Evolutionary conservation across 371 early-diverging fungal genomes (phyloP), one percentile per base, ranked within the genome.

Genomic region (Syncephalastrum monosporum): DNA sequence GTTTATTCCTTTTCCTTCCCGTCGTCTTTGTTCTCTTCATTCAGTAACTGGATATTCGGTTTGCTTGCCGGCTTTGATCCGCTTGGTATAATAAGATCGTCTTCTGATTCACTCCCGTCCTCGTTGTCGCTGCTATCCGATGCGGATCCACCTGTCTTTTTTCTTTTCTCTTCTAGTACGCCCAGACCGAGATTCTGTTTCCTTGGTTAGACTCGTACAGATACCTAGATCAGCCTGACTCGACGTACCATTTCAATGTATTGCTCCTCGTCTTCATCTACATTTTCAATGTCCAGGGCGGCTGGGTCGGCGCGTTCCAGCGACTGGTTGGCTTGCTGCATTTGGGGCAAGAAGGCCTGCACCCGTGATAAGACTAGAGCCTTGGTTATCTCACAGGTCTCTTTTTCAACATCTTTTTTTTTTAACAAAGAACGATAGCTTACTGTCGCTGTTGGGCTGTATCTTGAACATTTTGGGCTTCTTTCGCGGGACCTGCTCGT

Each of bases 221-320:
- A 42, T 14, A 19, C 1, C 2, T 10, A 14, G 3, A 16, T 19
- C 42, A 38, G 50, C 5, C 38, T 42, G 21, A 12, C 23, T 17
- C 47, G 10, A 47, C 17, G 6, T 68, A 77, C 85, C 85, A 85
- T 85, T 56, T 85, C 85, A 47, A 85, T 85, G 53, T 83, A 85
- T 63, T 79, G 86, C 6, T 60, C 67, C 2, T 69, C 38, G 5
- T 79, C 71, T 19, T 69, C 66, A 10, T 33, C 38, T 3, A 85
- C 68, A 50, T 86, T 77, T 49, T 85, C 86, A 53, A 85, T 84
- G 53, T 84, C 73, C 7, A 82, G 45, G 46, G 71, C 65, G 8
- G 62, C 52, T 1, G 75, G 73, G 57, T 85, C 81, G 17, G 55
- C 51, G 13, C 59, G 24, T 23, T 70, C 52, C 4, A 84, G 67